Evolutionary conservation across 2,329 filamentous ascomycete species (phyloP).

Genomic region (Westerdykella sp.): DNA sequence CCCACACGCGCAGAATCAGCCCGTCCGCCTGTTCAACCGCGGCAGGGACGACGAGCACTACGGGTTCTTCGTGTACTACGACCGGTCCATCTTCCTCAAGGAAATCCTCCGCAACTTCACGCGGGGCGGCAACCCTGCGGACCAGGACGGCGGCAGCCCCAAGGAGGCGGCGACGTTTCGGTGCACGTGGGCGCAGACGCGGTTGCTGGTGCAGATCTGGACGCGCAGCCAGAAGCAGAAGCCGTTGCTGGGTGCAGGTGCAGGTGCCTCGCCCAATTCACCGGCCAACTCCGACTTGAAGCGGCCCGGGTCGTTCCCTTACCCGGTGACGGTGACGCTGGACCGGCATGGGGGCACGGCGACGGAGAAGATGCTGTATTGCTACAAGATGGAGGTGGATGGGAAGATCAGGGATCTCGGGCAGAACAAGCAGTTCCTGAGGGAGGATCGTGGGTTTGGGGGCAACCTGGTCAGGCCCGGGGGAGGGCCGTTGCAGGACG

Average conservation of each 20-base stretch:
- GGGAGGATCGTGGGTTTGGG: conserved; percentile 49
- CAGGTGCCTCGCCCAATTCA: conserved; percentile 25
- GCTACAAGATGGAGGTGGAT: conserved; percentile 50
- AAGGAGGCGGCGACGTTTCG: conserved; percentile 43
- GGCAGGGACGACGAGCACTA: conserved; percentile 78
- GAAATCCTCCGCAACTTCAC: conserved; percentile 47
- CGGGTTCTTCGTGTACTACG: conserved; percentile 88
- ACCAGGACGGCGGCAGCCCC: conserved; percentile 46
- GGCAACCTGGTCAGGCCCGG: conserved; percentile 49
- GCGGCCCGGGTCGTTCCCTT: conserved; percentile 54
- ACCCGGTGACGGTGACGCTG: conserved; percentile 54
- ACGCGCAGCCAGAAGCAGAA: conserved; percentile 44
- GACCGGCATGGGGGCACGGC: conserved; percentile 55
- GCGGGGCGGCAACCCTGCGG: conserved; percentile 38
- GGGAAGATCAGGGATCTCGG: conserved; percentile 34
- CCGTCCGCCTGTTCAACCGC: conserved; percentile 77
- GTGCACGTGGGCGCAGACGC: conserved; percentile 57
- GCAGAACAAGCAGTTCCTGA: conserved; percentile 40
- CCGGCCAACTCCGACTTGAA: conserved; percentile 40
- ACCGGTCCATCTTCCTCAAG: conserved; percentile 77
- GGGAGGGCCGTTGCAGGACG: conserved; percentile 39
- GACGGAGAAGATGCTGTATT: conserved; percentile 53
- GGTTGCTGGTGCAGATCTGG: conserved; percentile 59
- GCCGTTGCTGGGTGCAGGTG: conserved; percentile 24
- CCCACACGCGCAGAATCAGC: conserved; percentile 63